Evolutionary conservation across 176 grass and related monocot species (phyloP).

Genomic region (Paspalum vaginatum): DNA sequence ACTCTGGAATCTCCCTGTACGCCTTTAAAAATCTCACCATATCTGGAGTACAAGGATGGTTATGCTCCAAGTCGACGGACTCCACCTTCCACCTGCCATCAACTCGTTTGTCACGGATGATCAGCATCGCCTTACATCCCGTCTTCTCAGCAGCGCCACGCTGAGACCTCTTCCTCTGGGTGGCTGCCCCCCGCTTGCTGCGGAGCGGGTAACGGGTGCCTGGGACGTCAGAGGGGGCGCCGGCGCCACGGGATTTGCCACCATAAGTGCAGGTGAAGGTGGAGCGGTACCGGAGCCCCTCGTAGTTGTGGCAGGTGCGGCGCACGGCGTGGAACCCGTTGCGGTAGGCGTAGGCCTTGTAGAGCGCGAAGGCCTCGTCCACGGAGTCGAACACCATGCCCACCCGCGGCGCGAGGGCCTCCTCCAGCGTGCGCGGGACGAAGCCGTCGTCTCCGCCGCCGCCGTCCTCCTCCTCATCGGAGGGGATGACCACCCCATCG

Average conservation of each 20-base stretch:
- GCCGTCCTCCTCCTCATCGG: slow-evolving; percentile 37
- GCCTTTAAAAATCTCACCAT: slow-evolving; percentile 90
- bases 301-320: slow-evolving; percentile 80
- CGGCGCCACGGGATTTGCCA: slow-evolving; percentile 49
- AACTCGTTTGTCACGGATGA: slow-evolving; percentile 64
- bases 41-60: slow-evolving; percentile 76
- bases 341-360: slow-evolving; percentile 77
- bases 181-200: slow-evolving; percentile 38
- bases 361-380: slow-evolving; percentile 82
- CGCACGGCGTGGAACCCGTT: slow-evolving; percentile 67
- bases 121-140: slow-evolving; percentile 66
- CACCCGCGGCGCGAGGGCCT: slow-evolving; percentile 53
- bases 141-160: slow-evolving; percentile 57
- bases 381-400: slow-evolving; percentile 73
- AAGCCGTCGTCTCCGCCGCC: slow-evolving; percentile 26
- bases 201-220: slow-evolving; percentile 42
- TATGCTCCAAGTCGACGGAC: slow-evolving; percentile 74
- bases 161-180: slow-evolving; percentile 44
- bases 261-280: slow-evolving; percentile 74
- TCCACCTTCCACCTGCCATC: slow-evolving; percentile 74
- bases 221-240: neutral
- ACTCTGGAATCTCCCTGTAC: slow-evolving; percentile 68
- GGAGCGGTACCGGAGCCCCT: slow-evolving; percentile 77
- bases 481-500: slow-evolving; percentile 43
- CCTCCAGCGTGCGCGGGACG: slow-evolving; percentile 54